Evolutionary conservation across 139 green algal species (phyloP).

Genomic region (Auxenochlorella pyrenoidosa): DNA sequence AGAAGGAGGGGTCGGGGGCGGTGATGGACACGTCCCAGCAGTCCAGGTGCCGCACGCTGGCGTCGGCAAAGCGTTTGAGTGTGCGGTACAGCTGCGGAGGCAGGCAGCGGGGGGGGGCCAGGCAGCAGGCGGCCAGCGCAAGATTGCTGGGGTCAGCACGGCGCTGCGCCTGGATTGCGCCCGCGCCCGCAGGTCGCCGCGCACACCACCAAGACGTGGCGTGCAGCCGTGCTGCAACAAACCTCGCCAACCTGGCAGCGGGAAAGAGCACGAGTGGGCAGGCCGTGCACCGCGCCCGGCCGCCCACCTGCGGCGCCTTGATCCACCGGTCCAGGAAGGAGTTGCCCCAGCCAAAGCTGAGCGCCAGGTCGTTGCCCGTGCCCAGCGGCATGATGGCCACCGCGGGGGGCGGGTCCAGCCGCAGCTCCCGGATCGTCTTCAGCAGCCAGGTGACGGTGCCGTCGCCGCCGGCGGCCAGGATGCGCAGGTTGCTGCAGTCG

Average conservation of each 20-base stretch:
- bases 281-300: neutral
- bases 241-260: no score
- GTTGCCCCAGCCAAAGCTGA: conserved; percentile 82
- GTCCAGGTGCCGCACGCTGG: conserved; percentile 49
- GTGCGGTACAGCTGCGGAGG: conserved; percentile 68
- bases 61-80: conserved; percentile 64
- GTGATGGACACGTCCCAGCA: conserved; percentile 51
- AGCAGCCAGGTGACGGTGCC: conserved; percentile 80
- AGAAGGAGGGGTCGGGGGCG: conserved; percentile 29
- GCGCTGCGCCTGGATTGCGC: no score
- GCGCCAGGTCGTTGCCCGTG: conserved; percentile 85
- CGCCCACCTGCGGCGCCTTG: conserved; percentile 3
- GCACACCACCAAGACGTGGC: no score
- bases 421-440: conserved; percentile 74
- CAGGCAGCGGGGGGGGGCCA: neutral
- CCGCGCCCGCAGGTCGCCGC: no score
- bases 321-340: conserved; percentile 75
- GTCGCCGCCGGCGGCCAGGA: conserved; percentile 86
- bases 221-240: no score
- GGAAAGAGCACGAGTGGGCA: no score
- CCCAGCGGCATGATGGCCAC: conserved; percentile 90
- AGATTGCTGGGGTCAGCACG: neutral
- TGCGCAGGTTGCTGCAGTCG: conserved; percentile 63
- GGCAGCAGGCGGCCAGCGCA: no score
- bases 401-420: conserved; percentile 67